These are phyloP conservation scores for Polygonum maritimum DNA, from an alignment of 148 eudicot genomes.

Conservation along the genomic window DNA sequence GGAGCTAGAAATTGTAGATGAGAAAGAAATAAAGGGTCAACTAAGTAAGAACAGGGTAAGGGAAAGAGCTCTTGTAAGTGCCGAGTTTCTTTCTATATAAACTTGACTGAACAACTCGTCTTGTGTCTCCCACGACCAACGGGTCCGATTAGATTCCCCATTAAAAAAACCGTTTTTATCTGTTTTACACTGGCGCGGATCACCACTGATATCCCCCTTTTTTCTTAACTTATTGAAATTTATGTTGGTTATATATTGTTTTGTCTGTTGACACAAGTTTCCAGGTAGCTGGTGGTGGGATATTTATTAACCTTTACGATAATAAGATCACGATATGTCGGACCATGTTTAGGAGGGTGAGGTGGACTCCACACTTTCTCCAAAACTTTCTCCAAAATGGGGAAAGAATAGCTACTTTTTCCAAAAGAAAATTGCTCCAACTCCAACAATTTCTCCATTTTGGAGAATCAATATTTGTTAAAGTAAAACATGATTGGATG, in stretches of 20 bases:
- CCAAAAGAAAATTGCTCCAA: no score
- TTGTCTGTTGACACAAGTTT: no score
- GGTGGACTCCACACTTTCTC: background rate
- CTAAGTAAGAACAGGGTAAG: background rate
- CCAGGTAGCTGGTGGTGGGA: no score
- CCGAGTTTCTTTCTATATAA: background rate
- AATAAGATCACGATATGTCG: background rate
- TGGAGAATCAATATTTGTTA: no score
- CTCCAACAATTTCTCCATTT: no score
- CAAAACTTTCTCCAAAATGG: no score
- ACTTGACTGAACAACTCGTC: background rate
- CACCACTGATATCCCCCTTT: no score
- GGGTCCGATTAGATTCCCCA: background rate
- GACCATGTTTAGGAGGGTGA: background rate
- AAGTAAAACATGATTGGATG: no score
- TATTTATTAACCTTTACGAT: no score
- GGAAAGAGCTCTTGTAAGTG: background rate
- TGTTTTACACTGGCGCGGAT: background rate
- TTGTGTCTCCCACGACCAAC: background rate
- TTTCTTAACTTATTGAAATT: no score
- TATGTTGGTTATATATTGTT: no score
- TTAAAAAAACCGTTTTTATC: background rate
- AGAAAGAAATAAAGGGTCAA: background rate
- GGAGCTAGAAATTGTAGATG: background rate
- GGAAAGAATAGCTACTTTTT: no score